Evolutionary conservation across 106 monocot species (phyloP).

Genomic region (Dendrobium catenatum): DNA sequence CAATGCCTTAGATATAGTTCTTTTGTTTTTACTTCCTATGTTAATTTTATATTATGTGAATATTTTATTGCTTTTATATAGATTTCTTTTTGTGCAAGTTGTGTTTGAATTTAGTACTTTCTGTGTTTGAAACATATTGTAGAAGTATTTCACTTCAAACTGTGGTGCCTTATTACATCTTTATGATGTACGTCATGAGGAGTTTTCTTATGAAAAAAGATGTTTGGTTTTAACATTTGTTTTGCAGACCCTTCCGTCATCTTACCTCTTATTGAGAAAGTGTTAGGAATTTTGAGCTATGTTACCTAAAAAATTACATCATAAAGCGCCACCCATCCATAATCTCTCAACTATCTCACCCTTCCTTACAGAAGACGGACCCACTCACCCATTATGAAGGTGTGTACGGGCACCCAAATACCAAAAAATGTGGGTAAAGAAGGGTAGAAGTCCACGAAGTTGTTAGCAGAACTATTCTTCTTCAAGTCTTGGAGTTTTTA

Average conservation of each 20-base stretch:
- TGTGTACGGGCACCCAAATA: background rate
- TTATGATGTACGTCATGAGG: background rate
- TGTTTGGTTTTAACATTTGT: background rate
- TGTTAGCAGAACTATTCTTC: background rate
- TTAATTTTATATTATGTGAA: background rate
- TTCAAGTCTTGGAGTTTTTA: background rate
- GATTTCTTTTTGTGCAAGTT: background rate
- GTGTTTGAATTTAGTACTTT: background rate
- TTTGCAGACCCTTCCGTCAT: background rate
- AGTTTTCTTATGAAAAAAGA: background rate
- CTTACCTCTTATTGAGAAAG: background rate
- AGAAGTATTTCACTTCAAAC: background rate
- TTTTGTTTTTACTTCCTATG: background rate
- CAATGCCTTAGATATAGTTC: background rate
- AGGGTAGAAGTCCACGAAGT: background rate
- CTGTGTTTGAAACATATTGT: background rate
- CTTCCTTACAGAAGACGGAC: background rate
- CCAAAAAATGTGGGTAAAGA: background rate
- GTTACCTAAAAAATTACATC: background rate
- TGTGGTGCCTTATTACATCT: no score
- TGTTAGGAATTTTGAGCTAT: background rate
- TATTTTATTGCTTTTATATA: background rate
- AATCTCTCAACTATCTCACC: background rate
- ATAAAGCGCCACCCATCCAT: background rate
- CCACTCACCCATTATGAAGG: background rate